Evolutionary conservation across 139 green algal genomes (phyloP).

Genomic region (Coelastrella sp.): DNA sequence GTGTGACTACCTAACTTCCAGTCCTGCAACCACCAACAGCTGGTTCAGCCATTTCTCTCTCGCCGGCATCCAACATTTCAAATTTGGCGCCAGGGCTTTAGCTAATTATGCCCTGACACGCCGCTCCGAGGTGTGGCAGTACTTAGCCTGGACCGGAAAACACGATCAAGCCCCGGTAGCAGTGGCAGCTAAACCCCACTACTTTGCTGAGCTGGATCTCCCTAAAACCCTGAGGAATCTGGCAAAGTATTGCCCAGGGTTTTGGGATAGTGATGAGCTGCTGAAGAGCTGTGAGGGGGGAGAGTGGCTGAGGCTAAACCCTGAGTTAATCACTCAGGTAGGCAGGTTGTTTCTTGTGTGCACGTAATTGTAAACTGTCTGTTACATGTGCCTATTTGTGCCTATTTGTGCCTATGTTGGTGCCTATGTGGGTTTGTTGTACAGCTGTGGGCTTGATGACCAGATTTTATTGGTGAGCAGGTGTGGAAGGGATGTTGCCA

Average conservation of each 20-base stretch:
- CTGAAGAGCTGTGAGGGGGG: conserved; percentile 41
- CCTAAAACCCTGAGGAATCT: conserved; percentile 53
- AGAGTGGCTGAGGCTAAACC: conserved; percentile 60
- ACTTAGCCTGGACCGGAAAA: conserved; percentile 79
- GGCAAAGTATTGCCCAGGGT: conserved; percentile 52
- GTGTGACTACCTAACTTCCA: conserved; percentile 26
- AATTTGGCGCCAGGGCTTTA: conserved; percentile 73
- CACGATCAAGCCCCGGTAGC: conserved; percentile 78
- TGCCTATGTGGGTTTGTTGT: too few species aligned
- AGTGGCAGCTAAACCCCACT: conserved; percentile 80
- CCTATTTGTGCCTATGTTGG: too few species aligned
- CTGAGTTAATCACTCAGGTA: conserved; percentile 53
- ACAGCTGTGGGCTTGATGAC: too few species aligned
- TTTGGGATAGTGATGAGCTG: conserved; percentile 65
- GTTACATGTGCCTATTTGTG: neutral
- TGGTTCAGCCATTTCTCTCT: conserved; percentile 79
- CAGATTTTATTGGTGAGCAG: too few species aligned
- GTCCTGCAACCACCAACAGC: conserved; percentile 1
- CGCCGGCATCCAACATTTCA: conserved; percentile 65
- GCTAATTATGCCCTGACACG: conserved; percentile 69
- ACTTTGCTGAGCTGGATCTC: conserved; percentile 84
- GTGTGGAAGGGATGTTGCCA: too few species aligned
- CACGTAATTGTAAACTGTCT: neutral
- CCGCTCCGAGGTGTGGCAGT: conserved; percentile 72
- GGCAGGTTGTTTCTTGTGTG: neutral